Conservation (phyloP, 495 filamentous ascomycete species). For the Hypoxylon crocopeplum region DNA sequence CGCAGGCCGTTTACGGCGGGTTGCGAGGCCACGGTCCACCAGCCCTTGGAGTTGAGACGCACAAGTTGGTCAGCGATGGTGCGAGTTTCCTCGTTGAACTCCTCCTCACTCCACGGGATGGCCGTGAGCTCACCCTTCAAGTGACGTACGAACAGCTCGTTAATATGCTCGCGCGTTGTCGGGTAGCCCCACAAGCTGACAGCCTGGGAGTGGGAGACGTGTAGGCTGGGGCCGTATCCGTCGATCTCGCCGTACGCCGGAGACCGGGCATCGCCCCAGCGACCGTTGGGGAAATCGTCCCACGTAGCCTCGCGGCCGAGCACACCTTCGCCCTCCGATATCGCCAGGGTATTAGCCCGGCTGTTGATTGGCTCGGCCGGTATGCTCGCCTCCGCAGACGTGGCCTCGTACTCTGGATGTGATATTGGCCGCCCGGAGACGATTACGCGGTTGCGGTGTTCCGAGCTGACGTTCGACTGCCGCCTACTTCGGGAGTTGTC, state of each 20-base stretch:
- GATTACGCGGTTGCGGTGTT: constrained; percentile 84
- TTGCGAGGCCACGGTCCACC: constrained; percentile 98
- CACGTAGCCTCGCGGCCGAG: constrained; percentile 95
- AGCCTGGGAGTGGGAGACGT: constrained; percentile 79
- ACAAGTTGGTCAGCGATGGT: constrained; percentile 78
- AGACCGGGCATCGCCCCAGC: constrained; percentile 91
- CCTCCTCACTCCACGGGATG: constrained; percentile 94
- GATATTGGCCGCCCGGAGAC: constrained; percentile 64
- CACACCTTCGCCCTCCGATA: constrained; percentile 90
- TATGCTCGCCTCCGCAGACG: constrained; percentile 67
- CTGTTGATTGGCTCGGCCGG: constrained; percentile 65
- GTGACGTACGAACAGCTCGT: constrained; percentile 77
- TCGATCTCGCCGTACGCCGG: constrained; percentile 95
- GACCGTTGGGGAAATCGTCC: constrained; percentile 98
- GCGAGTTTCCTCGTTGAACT: constrained; percentile 81
- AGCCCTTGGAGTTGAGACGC: constrained; percentile 78
- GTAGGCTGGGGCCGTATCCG: constrained; percentile 89
- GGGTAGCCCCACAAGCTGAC: constrained; percentile 85
- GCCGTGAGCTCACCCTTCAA: constrained; percentile 74
- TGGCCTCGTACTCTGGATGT: constrained; percentile 69
- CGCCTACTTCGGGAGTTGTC: constrained; percentile 39
- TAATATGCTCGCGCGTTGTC: constrained; percentile 70
- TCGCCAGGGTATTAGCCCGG: constrained; percentile 83
- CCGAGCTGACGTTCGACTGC: constrained; percentile 60
- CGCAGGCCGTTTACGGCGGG: constrained; percentile 87